Conservation (phyloP, 1,139 yeast species). For the Candida buenavistaensis region DNA sequence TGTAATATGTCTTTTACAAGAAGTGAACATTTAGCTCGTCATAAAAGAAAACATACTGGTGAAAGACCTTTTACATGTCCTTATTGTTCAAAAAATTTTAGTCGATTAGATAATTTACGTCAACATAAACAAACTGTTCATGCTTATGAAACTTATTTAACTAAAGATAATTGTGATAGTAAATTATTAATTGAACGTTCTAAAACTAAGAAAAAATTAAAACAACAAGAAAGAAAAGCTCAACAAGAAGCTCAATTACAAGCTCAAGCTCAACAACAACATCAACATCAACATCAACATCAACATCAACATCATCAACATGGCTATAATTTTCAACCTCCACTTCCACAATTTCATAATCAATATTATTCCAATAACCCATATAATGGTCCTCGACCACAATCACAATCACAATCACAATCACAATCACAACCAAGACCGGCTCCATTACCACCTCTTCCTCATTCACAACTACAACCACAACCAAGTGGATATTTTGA, state of each 20-base stretch:
- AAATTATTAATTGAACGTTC: slow-evolving; percentile 9
- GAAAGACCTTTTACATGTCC: slow-evolving; percentile 93
- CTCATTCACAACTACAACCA: slow-evolving; percentile 3
- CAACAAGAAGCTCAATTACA: slow-evolving; percentile 9
- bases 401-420: slow-evolving; percentile 14
- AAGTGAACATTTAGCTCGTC: slow-evolving; percentile 89
- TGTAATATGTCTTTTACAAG: slow-evolving; percentile 88
- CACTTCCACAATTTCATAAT: slow-evolving; percentile 8
- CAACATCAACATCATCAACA: slow-evolving; percentile 9
- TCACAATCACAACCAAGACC: slow-evolving; percentile 4
- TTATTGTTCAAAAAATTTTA: slow-evolving; percentile 75
- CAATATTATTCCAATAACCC: slow-evolving; percentile 8
- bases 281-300: slow-evolving; percentile 6
- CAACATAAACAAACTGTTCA: slow-evolving; percentile 95
- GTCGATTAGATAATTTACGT: slow-evolving; percentile 82
- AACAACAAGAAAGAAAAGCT: slow-evolving; percentile 10
- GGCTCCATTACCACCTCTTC: slow-evolving; percentile 14
- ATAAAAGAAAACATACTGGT: slow-evolving; percentile 91
- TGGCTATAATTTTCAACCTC: slow-evolving; percentile 6
- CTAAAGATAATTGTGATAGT: slow-evolving; percentile 14
- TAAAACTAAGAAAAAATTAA: slow-evolving; percentile 11
- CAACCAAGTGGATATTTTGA: not conserved
- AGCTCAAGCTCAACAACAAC: slow-evolving; percentile 6
- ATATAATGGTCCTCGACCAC: slow-evolving; percentile 2
- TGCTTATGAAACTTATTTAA: slow-evolving; percentile 59